phyloP scores from a whole-genome alignment of 495 filamentous ascomycete species.

The Entonaema liquescens region DNA sequence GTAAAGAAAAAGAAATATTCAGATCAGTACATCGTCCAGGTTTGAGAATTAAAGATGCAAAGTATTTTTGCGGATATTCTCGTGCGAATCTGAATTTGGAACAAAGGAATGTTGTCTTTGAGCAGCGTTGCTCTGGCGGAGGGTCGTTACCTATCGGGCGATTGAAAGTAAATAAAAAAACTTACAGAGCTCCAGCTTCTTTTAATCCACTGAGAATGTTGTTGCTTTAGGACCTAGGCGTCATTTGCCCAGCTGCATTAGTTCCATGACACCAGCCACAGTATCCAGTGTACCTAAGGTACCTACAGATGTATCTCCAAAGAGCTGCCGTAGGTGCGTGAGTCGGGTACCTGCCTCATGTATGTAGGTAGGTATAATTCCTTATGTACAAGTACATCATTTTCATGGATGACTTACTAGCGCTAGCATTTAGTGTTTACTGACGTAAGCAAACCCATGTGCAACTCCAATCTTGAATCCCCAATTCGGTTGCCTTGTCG shows the following conservation, averaged over 20 bases:
- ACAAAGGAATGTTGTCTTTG: constrained; percentile 18
- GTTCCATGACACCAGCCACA: constrained; percentile 22
- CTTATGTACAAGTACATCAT: neutral
- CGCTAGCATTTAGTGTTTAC: neutral
- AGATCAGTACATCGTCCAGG: constrained; percentile 46
- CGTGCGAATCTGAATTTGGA: constrained; percentile 1
- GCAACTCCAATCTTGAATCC: constrained; percentile 2
- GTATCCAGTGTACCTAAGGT: too few species aligned
- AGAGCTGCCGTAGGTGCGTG: too few species aligned
- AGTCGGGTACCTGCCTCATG: neutral
- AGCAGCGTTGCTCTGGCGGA: constrained; percentile 31
- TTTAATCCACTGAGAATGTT: constrained; percentile 10
- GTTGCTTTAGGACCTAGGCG: neutral
- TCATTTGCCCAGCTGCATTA: constrained; percentile 3
- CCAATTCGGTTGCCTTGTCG: constrained; percentile 29
- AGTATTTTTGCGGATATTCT: neutral
- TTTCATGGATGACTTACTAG: constrained; percentile 6
- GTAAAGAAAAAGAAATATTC: constrained; percentile 15
- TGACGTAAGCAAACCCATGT: constrained; percentile 21
- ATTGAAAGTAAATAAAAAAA: constrained; percentile 41
- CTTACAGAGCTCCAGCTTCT: constrained; percentile 14
- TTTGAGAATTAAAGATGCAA: constrained; percentile 5
- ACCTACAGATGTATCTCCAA: neutral
- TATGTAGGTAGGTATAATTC: constrained; percentile 3
- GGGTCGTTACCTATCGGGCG: constrained; percentile 14